Conservation (phyloP, 495 filamentous ascomycete genomes). For the Penicillium waksmanii region DNA sequence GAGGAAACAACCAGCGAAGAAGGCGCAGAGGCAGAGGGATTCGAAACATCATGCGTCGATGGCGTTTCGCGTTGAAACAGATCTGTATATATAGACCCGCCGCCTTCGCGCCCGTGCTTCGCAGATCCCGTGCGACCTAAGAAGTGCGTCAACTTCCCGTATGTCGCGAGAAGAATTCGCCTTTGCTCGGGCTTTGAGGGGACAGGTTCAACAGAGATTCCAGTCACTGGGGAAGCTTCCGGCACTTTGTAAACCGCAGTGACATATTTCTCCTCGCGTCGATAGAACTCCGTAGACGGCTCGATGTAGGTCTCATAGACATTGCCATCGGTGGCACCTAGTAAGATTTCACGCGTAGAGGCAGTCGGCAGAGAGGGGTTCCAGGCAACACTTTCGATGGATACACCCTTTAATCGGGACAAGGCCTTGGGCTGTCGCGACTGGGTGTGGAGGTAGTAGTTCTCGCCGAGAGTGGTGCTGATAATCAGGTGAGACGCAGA, state of each 20-base stretch:
- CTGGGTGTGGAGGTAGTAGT: conserved; percentile 97
- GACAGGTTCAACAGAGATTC: conserved; percentile 77
- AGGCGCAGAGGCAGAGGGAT: conserved; percentile 55
- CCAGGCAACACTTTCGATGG: conserved; percentile 90
- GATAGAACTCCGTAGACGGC: conserved; percentile 88
- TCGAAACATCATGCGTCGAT: conserved; percentile 66
- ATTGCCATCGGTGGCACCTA: conserved; percentile 89
- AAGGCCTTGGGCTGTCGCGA: conserved; percentile 83
- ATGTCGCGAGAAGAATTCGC: conserved; percentile 77
- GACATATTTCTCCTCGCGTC: conserved; percentile 90
- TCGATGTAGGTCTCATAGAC: conserved; percentile 97
- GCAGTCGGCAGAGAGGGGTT: conserved; percentile 95
- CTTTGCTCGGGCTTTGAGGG: conserved; percentile 68
- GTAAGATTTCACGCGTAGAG: conserved; percentile 91
- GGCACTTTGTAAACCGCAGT: conserved; percentile 76
- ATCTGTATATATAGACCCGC: conserved; percentile 78
- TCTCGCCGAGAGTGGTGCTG: conserved; percentile 88
- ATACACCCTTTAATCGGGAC: conserved; percentile 79
- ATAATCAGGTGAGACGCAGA: conserved; percentile 94
- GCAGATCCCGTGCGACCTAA: conserved; percentile 66
- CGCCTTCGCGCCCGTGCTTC: conserved; percentile 74
- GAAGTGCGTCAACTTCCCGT: conserved; percentile 74
- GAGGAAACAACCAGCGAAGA: conserved; percentile 77
- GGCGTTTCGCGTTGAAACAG: conserved; percentile 88
- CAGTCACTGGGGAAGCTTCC: conserved; percentile 76